Percentiles rank a stretch among this genome's conserved stretches.
These are phyloP conservation scores for Pleurotus eryngii DNA, from an alignment of 768 basidiomycete species.

Conservation along the genomic window DNA sequence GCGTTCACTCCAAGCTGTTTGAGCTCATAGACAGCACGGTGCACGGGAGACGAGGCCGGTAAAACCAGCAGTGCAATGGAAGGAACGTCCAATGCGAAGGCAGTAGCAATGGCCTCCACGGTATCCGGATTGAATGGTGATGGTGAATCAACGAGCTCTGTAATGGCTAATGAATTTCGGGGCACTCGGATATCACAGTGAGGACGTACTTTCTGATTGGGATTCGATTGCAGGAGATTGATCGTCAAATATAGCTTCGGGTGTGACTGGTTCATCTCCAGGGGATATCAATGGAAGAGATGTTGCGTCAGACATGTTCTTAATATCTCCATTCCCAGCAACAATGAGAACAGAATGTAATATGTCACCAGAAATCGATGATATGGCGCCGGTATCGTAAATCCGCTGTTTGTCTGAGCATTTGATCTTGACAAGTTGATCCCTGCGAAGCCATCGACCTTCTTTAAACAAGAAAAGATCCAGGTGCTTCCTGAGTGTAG, in stretches of 20 bases:
- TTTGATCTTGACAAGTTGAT: constrained; percentile 38
- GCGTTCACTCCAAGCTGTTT: constrained; percentile 66
- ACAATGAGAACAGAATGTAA: constrained; percentile 63
- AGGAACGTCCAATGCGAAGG: constrained; percentile 73
- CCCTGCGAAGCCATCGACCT: constrained; percentile 56
- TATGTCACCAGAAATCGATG: constrained; percentile 19
- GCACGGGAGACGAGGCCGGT: constrained; percentile 57
- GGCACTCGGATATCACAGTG: no score
- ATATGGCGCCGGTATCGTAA: background rate
- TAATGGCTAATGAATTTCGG: no score
- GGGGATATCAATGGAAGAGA: constrained; percentile 14
- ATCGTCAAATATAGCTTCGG: constrained; percentile 8
- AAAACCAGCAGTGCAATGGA: constrained; percentile 65
- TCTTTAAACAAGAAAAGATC: constrained; percentile 50
- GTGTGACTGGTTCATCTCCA: constrained; percentile 13
- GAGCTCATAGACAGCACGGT: constrained; percentile 62
- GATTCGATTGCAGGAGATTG: background rate
- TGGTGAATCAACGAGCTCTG: constrained; percentile 43
- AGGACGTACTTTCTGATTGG: no score
- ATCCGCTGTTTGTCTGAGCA: constrained; percentile 18
- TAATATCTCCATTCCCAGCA: constrained; percentile 44
- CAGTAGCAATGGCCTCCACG: constrained; percentile 66
- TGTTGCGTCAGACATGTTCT: constrained; percentile 51
- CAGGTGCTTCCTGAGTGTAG: constrained; percentile 59
- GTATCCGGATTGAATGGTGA: constrained; percentile 54